Conservation (phyloP, 2,329 filamentous ascomycete species). For the Thielaviopsis punctulata region DNA sequence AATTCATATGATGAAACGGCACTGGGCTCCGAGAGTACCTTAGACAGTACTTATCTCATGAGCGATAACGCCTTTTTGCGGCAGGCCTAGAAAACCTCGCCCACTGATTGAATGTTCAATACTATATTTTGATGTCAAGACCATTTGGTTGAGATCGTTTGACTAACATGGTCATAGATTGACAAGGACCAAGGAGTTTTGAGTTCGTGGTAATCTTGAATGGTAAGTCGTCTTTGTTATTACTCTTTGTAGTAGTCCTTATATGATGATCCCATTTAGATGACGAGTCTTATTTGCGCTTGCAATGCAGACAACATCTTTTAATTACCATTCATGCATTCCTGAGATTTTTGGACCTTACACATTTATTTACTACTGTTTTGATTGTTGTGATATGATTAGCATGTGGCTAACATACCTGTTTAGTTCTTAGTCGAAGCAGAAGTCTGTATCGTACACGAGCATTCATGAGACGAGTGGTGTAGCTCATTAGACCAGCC, state of each 20-base stretch:
- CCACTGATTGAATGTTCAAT: constrained; percentile 50
- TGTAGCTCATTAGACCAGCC: not conserved
- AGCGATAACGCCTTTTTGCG: constrained; percentile 79
- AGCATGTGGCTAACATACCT: not conserved
- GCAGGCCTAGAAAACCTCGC: constrained; percentile 99
- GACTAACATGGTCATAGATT: not conserved
- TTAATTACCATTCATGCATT: constrained; percentile 59
- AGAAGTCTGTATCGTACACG: not conserved
- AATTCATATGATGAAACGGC: constrained; percentile 64
- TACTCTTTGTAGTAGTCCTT: not conserved
- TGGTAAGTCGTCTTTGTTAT: constrained; percentile 7
- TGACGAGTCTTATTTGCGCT: constrained; percentile 67
- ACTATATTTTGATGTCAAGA: not conserved
- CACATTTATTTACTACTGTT: not conserved
- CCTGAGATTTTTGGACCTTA: constrained; percentile 22
- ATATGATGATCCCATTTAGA: constrained; percentile 34
- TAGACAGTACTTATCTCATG: constrained; percentile 32
- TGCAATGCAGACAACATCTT: constrained; percentile 51
- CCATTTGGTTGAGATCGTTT: not conserved
- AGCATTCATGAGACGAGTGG: not conserved
- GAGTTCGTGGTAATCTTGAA: not conserved
- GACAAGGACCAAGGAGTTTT: not conserved
- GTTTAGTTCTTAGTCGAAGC: not conserved
- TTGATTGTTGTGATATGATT: not conserved
- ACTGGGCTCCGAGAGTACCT: constrained; percentile 79